Evolutionary conservation across 202 grass and related monocot species (phyloP).

Genomic region (Zizania palustris): DNA sequence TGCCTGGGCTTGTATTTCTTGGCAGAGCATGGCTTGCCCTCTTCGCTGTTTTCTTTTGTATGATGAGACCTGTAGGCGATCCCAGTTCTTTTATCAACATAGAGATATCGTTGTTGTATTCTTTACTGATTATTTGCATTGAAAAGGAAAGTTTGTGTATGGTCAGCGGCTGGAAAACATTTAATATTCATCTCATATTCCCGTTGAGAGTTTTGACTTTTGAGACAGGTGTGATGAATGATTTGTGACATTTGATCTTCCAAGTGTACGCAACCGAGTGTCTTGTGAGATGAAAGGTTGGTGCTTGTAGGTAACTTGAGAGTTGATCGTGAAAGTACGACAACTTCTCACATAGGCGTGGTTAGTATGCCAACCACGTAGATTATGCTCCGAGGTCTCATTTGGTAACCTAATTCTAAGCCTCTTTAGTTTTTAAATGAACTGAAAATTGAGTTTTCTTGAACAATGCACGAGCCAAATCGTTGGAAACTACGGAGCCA

Average conservation of each 20-base stretch:
- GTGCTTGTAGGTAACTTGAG: too few species aligned
- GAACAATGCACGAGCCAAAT: too few species aligned
- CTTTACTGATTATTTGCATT: constrained; percentile 47
- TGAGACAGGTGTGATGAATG: background rate
- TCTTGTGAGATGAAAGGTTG: too few species aligned
- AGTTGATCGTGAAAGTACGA: too few species aligned
- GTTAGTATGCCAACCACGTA: too few species aligned
- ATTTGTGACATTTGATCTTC: background rate
- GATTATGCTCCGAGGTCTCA: too few species aligned
- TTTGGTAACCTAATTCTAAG: too few species aligned
- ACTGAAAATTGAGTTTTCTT: too few species aligned
- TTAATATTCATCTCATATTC: background rate
- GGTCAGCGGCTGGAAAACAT: constrained; percentile 14
- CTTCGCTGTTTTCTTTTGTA: constrained; percentile 42
- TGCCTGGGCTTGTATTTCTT: constrained; percentile 44
- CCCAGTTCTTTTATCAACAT: constrained; percentile 25
- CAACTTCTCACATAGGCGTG: too few species aligned
- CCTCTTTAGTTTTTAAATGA: too few species aligned
- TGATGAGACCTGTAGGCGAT: constrained; percentile 11
- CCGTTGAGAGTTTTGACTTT: background rate
- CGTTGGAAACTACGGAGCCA: too few species aligned
- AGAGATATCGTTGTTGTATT: constrained; percentile 53
- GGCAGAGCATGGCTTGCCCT: constrained; percentile 53
- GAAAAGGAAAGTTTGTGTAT: constrained; percentile 36
- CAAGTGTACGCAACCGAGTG: too few species aligned